phyloP scores from a whole-genome alignment of 2,329 filamentous ascomycete species.

The Plectosphaerella sp. region DNA sequence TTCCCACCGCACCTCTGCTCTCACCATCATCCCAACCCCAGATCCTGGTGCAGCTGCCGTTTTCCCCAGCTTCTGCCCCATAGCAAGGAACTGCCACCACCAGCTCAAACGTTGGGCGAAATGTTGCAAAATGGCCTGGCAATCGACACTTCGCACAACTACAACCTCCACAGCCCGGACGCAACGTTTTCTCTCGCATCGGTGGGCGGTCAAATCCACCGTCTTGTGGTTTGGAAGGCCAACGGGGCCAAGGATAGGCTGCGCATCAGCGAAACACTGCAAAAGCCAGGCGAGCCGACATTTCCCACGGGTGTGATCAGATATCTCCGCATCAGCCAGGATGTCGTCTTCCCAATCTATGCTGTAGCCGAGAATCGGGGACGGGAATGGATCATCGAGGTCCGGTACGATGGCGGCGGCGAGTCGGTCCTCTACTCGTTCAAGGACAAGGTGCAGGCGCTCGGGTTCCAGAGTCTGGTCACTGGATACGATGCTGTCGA shows the following conservation, averaged over 20 bases:
- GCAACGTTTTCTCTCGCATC: neutral
- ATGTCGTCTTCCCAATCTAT: conserved; percentile 1
- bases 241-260: neutral
- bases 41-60: too few relatives aligned
- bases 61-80: too few relatives aligned
- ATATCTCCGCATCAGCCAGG: neutral
- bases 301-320: neutral
- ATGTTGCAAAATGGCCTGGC: neutral
- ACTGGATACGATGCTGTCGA: neutral
- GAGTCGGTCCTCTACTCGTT: neutral
- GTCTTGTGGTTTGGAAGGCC: neutral
- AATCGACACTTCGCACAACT: neutral
- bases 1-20: too few relatives aligned
- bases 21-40: too few relatives aligned
- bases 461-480: neutral
- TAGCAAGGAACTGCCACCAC: too few relatives aligned
- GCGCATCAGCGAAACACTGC: neutral
- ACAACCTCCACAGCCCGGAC: neutral
- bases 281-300: neutral
- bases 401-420: neutral
- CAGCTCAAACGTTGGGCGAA: too few relatives aligned
- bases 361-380: neutral
- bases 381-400: conserved; percentile 1
- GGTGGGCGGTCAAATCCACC: neutral
- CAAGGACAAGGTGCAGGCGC: neutral